Conservation (phyloP, 1,139 yeast genomes). For the Diutina pseudorugosa region DNA sequence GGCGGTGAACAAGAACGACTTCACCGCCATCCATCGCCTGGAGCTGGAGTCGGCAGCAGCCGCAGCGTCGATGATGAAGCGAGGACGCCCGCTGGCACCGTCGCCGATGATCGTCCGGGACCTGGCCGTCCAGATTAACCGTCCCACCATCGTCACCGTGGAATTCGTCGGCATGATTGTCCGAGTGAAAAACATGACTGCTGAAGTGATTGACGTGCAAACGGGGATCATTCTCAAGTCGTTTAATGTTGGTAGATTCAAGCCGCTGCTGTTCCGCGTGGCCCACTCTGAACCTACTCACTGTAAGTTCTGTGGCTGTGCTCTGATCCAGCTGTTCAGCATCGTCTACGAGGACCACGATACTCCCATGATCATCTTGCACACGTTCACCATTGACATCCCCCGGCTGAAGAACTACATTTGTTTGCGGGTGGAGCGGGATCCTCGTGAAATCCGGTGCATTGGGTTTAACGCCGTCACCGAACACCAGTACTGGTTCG, state of each 20-base stretch:
- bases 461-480: conserved; percentile 67
- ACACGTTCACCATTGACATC: conserved; percentile 53
- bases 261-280: conserved; percentile 47
- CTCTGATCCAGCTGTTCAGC: conserved; percentile 61
- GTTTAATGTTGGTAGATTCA: conserved; percentile 50
- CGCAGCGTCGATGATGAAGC: background rate
- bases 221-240: conserved; percentile 54
- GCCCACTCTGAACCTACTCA: conserved; percentile 80
- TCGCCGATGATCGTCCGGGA: background rate
- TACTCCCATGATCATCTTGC: conserved; percentile 49
- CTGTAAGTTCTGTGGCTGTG: conserved; percentile 86
- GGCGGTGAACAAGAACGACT: background rate
- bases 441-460: conserved; percentile 82
- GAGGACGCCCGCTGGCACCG: background rate
- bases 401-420: conserved; percentile 70
- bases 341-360: conserved; percentile 57
- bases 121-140: conserved; percentile 1
- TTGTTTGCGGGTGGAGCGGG: conserved; percentile 83
- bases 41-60: background rate
- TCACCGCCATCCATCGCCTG: background rate
- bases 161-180: conserved; percentile 65
- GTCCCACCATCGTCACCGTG: conserved; percentile 25
- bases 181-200: conserved; percentile 38
- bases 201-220: conserved; percentile 65
- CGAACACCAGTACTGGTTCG: conserved; percentile 60